Base-by-base conservation (phyloP, 306 rosid species). In the Herpetospermum pedunculosum region DNA sequence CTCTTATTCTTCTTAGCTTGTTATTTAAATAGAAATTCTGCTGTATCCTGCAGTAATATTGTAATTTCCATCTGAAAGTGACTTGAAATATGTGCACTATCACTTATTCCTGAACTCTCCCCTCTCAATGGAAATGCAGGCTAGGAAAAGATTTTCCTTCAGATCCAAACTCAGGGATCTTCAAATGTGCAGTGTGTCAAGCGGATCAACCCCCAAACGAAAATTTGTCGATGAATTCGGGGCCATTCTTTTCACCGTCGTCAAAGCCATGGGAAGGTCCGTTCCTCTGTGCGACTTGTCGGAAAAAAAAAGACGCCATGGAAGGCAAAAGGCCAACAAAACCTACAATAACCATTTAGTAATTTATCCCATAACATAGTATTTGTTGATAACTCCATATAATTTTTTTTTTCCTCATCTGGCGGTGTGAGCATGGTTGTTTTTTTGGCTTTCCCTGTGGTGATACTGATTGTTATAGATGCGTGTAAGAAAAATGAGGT, bases 261-360 rank as follows among this genome's bases (percentile, higher is more conserved):
- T 87, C 99, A n/a, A 91, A 88, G 53, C 94, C 94, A 29, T 91
- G 96, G 94, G 97, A 91, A 85, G 97, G 99, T 12, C 97, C 95
- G 34, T 91, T 93, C 81, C 96, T 93, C 82, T 93, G 98, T 67
- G 40, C 89, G 19, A 85, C 75, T 70, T 93, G 97, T 80, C 84
- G 87, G 69, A 91, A 77, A 79, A 93, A 91, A 87, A 93, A 91
- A 86, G 98, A 93, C 50, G 99, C 97, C 71, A 91, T 91, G 95
- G 99, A 94, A 88, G 99, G 97, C 54, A 94, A 91, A 81, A 82
- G 95, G 85, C 81, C 92, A 9, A 80, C 85, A 88, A 67, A 71
- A 75, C 88, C 96, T 58, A 80, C 87, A 25, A 53, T 89, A 73
- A 80, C 77, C n/a, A 83, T 84, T 59, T 85, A 91, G 87, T 85